Base-by-base conservation (phyloP, 73 alveolate genomes). In the Paramecium sonneborni region DNA sequence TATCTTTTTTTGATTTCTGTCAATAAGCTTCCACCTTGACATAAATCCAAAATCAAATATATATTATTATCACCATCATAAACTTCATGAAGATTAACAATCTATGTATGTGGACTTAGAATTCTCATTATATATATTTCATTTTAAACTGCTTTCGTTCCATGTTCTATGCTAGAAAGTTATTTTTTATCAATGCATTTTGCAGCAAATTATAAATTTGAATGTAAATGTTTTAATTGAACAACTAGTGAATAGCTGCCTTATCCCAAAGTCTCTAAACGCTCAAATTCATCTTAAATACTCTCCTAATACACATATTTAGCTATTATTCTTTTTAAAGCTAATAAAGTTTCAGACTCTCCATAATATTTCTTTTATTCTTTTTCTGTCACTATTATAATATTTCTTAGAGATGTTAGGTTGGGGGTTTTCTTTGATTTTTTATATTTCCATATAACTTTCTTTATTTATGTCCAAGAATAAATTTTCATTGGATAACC, bases 21-120 rank as follows among this genome's bases (percentile, higher is more conserved):
- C 18, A 38, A 79, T 5, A 79, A 46, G 43, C 76, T 43, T 9
- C 76, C 69, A 18, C 90, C 90, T 79, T 79, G 20, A 79, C 76
- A 39, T 11, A 41, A 46, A 41, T 79, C 90, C 44, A 79, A 6
- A 24, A 79, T 34, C 32, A 79, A 79, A 43, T 79, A 79, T 39
- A 79, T 79, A 21, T 44, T 79, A 12, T 39, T 38, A n/a, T 79
- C 90, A 79, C 74, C 90, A 20, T 79, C 90, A 44, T 79, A 79
- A 11, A 79, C 90, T 23, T 79, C 90, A 43, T 79, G 90, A 8
- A 79, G 74, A 46, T 79, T 79, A 18, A 79, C 90, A 79, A 79
- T 46, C 23, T 23, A 6, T 7, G 69, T 39, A 28, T 79, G 74
- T 37, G 69, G 69, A 79, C 90, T 46, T 1, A 79, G 76, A 41